Evolutionary conservation across 331 rosid genomes (phyloP), one percentile per base, ranked within the genome.

Genomic region (Telfairia occidentalis): DNA sequence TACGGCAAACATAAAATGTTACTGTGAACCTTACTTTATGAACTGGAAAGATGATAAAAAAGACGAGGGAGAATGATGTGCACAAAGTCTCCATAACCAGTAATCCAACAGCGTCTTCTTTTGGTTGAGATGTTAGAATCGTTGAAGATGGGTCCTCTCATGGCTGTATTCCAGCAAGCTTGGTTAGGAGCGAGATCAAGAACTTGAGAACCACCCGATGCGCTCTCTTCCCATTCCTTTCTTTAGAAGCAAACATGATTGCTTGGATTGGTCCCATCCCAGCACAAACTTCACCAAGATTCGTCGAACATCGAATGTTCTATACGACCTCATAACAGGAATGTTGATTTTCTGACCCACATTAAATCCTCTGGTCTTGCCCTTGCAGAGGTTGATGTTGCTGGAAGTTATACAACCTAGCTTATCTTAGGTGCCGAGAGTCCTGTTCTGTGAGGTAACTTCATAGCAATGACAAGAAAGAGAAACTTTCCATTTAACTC

Each of bases 231-330:
- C 24, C 26, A 1, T 74, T 74, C 69, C 73, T 78, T 29, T 46
- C 78, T 61, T 77, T 74, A 35, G 52, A 80, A 74, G 84, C 78
- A 78, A 74, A 43, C 57, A 28, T 71, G 70, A 78, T 67, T 58
- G 71, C 78, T 19, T 53, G 7, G n/a, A 45, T 67, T 76, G 78
- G 76, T 29, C 60, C 76, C 29, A n/a, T 29, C 60, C 76, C 29
- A n/a, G 24, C 38, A 30, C 67, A n/a, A 48, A 26, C 37, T 32
- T 46, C 24, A 5, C 0, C 66, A 5, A 29, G 18, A 59, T 15
- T 16, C 1, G 29, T 13, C 8, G 5, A 50, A n/a, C n/a, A n/a
- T 59, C 23, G 23, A 30, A 59, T 13, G 2, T 30, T 6, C 64
- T 7, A 2, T 19, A 11, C n/a, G n/a, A 1, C 38, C 38, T 28